Conservation (phyloP, 192 early-diverging fungal species). For the Allomyces macrogynus region DNA sequence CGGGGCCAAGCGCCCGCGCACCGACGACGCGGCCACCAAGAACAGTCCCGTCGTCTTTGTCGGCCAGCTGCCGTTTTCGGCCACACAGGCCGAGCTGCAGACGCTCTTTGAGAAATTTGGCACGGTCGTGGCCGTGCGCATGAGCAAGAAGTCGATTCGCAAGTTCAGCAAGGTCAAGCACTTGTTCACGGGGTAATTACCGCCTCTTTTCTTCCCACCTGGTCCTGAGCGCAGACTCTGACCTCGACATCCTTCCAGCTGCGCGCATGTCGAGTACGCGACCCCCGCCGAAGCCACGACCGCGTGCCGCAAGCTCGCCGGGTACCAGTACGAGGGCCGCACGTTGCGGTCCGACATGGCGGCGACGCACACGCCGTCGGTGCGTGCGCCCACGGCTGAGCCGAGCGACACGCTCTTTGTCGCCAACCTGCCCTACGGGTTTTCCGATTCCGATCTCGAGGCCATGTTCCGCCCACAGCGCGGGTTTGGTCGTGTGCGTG, state of each 20-base stretch:
- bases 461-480: conserved; percentile 64
- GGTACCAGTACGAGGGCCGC: background rate
- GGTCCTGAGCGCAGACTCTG: background rate
- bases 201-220: background rate
- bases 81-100: conserved; percentile 36
- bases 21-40: background rate
- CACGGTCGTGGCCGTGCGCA: conserved; percentile 34
- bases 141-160: conserved; percentile 19
- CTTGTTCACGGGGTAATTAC: background rate
- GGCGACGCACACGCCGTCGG: background rate
- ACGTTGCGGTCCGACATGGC: background rate
- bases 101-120: conserved; percentile 42
- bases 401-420: background rate
- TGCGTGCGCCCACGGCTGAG: background rate
- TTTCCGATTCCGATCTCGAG: background rate
- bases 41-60: conserved; percentile 24
- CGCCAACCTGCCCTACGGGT: background rate
- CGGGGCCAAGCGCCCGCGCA: too few relatives aligned
- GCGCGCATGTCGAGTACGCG: conserved; percentile 5
- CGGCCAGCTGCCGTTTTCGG: conserved; percentile 42
- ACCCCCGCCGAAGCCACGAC: background rate
- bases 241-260: background rate
- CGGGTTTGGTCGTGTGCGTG: conserved; percentile 58
- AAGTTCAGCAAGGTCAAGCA: conserved; percentile 56
- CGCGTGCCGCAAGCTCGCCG: background rate